Evolutionary conservation across 2,329 filamentous ascomycete species (phyloP), one percentile per base, ranked within the genome.

Genomic region (Microdochium trichocladiopsis): DNA sequence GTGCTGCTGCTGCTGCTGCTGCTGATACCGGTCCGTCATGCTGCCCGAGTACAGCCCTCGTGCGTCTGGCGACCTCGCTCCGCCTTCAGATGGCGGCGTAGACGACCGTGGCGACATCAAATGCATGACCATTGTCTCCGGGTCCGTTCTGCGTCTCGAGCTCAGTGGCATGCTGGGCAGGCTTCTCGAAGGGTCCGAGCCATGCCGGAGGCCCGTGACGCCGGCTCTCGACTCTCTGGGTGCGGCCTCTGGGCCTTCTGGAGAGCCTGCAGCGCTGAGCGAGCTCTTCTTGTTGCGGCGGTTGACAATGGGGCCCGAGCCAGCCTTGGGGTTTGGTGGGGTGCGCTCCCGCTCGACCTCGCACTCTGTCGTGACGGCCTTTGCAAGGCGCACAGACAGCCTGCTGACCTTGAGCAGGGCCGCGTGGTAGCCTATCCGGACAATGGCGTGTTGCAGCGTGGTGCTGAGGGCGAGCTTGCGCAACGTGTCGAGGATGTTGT

Each of bases 401-500:
- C 41, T 3, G 21, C 21, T 22, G 21, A 45, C 41, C 18, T 45
- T 45, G 41, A 45, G 41, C 21, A 22, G 41, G 6, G 41, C 41
- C 16, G 41, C 41, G 41, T 45, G 41, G 41, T 45, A 22, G 18
- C 41, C 41, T 22, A 45, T 45, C 16, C 41, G 41, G 21, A 18
- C 41, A 45, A 45, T 22, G 41, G 41, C 41, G 41, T 45, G 41
- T 9, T 22, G 16, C 12, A 45, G 21, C 3, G 41, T 45, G 4
- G 41, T 45, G 41, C 41, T 45, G 41, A 45, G 41, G 41, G 41
- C 41, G 16, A 45, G 41, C 41, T 45, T 45, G 41, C 41, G 41
- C 9, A 45, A 18, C 21, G 41, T 45, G 41, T 45, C 41, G 41
- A 45, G 41, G 41, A 45, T 45, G 41, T 45, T 45, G 18, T 45